Base-by-base conservation (phyloP, 108 stramenopile genomes). In the Cyclotella sp. region DNA sequence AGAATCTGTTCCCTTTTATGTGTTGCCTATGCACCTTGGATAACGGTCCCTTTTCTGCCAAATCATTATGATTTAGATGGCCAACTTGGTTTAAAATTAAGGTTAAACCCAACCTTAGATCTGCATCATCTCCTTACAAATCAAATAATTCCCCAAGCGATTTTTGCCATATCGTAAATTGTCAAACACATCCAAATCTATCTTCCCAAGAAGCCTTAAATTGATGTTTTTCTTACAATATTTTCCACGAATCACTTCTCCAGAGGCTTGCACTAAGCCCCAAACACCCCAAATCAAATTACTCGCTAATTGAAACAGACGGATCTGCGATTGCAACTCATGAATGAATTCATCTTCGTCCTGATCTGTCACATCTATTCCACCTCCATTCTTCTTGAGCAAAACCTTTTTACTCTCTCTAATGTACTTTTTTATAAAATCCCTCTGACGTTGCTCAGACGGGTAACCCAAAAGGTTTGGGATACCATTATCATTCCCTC, bases 201-300 rank as follows among this genome's bases (percentile, higher is more conserved):
- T 9, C 29, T 66, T 55, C 10, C 70, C 64, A 12, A 41, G 0
- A 63, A 81, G 22, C 44, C 71, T 82, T 10, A 53, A 30, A 27
- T 65, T 59, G 26, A 47, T 58, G 49, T 66, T 70, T 27, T 84
- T 49, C 21, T 52, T 45, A 91, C 85, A 76, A 91, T 89, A 67
- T 75, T 43, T 19, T 18, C 72, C 84, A 46, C 83, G 68, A 30
- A 76, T 78, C n/a, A 92, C 90, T 78, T 94, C 93, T 15, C 71
- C 82, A 29, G 81, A 67, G 24, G 91, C 95, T 81, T 94, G 95
- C 22, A 89, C 78, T 66, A 96, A 61, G 5, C 86, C 95, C 95
- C 95, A 96, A 26, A 90, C 52, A 34, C 93, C 93, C 95, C 95
- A 96, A 45, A 88, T 91, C 34, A 93, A 65, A 77, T 93, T 83